Evolutionary conservation across 176 grass and related monocot species (phyloP), one percentile per base, ranked within the genome.

Genomic region (Musa schizocarpa): DNA sequence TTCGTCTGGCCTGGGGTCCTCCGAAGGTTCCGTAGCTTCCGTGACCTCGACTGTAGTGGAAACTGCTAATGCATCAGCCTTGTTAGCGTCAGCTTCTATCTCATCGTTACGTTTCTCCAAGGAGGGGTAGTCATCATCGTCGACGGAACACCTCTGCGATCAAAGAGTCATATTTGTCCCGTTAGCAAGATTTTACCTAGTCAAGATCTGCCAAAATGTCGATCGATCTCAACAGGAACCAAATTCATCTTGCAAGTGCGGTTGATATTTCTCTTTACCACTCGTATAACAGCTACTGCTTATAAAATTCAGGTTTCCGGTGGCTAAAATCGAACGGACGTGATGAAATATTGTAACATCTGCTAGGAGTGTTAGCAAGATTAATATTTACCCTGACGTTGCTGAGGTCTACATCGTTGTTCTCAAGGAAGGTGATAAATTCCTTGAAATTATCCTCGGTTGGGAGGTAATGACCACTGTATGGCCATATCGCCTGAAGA

Each of bases 71-170:
- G 75, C 71, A 22, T 73, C 19, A 48, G 59, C 76, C 34, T 71
- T 68, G n/a, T 29, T 29, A 63, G 74, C n/a, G 54, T 11, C n/a
- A 77, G 63, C 51, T 63, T 29, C 29, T 3, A 29, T 29, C 29
- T 29, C 29, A 1, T 73, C 81, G 11, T 54, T 10, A 27, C 0
- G 8, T 83, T 85, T 86, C 69, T 79, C 78, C 50, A 73, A 62
- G 52, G 53, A 79, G 13, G 27, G 50, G 68, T 87, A 96, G 63
- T 87, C 82, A 34, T 96, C 92, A 23, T 87, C 82, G 78, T 89
- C 80, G 0, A 92, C 24, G 2, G 86, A 62, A 61, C 63, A 85
- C 83, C 53, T 92, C 92, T 96, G 84, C 74, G 85, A 71, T 71
- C 65, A 51, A 17, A 29, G 29, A 29, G 2, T 3, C 29, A 29